phyloP scores from a whole-genome alignment of 306 rosid species.

The Casuarina cunninghamiana region DNA sequence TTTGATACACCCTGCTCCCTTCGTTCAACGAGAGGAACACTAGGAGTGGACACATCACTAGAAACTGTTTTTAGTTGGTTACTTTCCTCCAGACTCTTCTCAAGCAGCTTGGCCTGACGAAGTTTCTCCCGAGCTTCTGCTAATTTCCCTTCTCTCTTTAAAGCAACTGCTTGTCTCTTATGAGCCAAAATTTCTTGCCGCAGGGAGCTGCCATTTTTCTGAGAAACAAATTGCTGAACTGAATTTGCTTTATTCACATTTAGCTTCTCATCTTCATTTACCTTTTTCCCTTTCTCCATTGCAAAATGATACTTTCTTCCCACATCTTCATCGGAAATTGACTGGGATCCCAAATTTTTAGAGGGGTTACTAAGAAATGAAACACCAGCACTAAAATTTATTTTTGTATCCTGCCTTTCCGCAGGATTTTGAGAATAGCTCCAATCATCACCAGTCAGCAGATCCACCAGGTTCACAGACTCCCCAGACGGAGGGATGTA shows the following conservation, averaged over 20 bases:
- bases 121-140: constrained; percentile 90
- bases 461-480: constrained; percentile 38
- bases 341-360: constrained; percentile 24
- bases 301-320: constrained; percentile 27
- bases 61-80: constrained; percentile 35
- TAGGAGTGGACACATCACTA: constrained; percentile 27
- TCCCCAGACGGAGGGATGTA: constrained; percentile 34
- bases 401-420: constrained; percentile 36
- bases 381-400: constrained; percentile 28
- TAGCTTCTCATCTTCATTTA: constrained; percentile 41
- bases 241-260: constrained; percentile 28
- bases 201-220: constrained; percentile 35
- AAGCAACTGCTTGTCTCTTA: constrained; percentile 79
- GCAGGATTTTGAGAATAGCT: constrained; percentile 35
- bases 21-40: constrained; percentile 33
- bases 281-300: constrained; percentile 27
- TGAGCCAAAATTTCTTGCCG: constrained; percentile 71
- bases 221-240: constrained; percentile 42
- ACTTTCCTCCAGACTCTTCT: constrained; percentile 59
- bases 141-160: constrained; percentile 90
- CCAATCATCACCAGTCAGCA: constrained; percentile 58
- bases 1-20: constrained; percentile 42
- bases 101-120: constrained; percentile 73
- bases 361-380: constrained; percentile 27
- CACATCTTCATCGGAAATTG: constrained; percentile 28